Evolutionary conservation across 106 monocot genomes (phyloP).

Genomic region (Phalaenopsis aphrodite): DNA sequence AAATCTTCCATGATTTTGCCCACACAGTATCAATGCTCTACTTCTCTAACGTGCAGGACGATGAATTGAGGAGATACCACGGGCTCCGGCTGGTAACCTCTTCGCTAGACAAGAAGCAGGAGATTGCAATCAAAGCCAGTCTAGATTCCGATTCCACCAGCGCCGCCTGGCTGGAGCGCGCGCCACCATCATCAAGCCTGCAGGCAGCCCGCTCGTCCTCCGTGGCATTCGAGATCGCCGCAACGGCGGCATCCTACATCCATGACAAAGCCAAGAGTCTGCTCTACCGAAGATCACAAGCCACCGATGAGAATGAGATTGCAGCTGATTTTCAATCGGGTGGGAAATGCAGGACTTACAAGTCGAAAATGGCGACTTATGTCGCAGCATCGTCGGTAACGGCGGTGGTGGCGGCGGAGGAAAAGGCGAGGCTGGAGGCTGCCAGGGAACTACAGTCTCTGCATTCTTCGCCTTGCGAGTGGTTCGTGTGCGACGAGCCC

Average conservation of each 20-base stretch:
- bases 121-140: conserved; percentile 28
- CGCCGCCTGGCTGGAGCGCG: not conserved
- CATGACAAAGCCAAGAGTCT: conserved; percentile 47
- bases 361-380: conserved; percentile 60
- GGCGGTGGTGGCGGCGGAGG: conserved; percentile 80
- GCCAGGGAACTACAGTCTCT: conserved; percentile 61
- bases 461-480: conserved; percentile 85
- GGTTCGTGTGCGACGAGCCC: conserved; percentile 84
- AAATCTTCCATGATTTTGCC: too few species aligned
- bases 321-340: too few species aligned
- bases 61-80: conserved; percentile 39
- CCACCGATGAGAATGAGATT: not conserved
- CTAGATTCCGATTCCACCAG: conserved; percentile 22
- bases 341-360: conserved; percentile 15
- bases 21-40: too few species aligned
- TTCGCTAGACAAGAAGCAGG: conserved; percentile 52
- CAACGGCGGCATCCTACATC: conserved; percentile 77
- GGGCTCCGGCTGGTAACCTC: conserved; percentile 52
- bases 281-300: conserved; percentile 13
- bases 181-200: not conserved
- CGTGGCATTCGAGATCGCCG: conserved; percentile 64
- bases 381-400: conserved; percentile 51
- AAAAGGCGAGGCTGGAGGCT: conserved; percentile 59
- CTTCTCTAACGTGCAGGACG: conserved; percentile 23
- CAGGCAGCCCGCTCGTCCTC: conserved; percentile 25